Base-by-base conservation (phyloP, 176 grass and related monocot genomes). In the Aegilops longissima region DNA sequence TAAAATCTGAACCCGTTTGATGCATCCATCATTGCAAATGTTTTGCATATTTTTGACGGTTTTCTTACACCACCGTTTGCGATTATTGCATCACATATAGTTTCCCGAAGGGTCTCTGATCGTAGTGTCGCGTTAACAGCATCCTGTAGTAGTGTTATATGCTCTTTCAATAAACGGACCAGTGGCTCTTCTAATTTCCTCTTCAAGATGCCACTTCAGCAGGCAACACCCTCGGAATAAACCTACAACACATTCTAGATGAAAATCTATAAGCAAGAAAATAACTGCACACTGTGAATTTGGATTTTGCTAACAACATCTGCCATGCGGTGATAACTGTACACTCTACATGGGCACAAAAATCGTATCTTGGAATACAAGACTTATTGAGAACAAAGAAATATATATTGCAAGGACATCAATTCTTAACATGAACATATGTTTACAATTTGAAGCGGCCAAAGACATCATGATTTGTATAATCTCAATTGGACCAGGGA, bases 161-260 rank as follows among this genome's bases (percentile, higher is more conserved):
- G 27, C 27, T 27, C 27, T 27, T 27, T 27, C 88, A 87, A 95
- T 61, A 83, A 98, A 86, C 73, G 92, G 92, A 65, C 72, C 72
- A 35, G 95, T 95, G 77, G 90, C 92, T 92, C 84, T 92, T 73
- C 84, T 88, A 86, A 98, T 95, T 91, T 98, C 96, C 56, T 94
- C 90, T 86, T 95, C 95, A 98, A 73, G 93, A 98, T 84, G 81
- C 51, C 83, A 98, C 68, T 86, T 98, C 96, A 89, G 64, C 88
- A 80, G 93, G 96, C 62, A 93, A 84, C 92, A 95, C 59, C 74
- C 93, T 92, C 79, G 95, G 66, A 65, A 98, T 92, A 91, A 94
- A 98, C 87, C 96, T 98, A 85, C 45, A 67, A 69, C 63, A 10
- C 52, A 91, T 59, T 59, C 59, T 27, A 68, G 72, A 69, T 0